A percentile compares a stretch with the other conserved stretches of the same genome.
Conservation (phyloP, 768 basidiomycete genomes). For the Russula sp. region DNA sequence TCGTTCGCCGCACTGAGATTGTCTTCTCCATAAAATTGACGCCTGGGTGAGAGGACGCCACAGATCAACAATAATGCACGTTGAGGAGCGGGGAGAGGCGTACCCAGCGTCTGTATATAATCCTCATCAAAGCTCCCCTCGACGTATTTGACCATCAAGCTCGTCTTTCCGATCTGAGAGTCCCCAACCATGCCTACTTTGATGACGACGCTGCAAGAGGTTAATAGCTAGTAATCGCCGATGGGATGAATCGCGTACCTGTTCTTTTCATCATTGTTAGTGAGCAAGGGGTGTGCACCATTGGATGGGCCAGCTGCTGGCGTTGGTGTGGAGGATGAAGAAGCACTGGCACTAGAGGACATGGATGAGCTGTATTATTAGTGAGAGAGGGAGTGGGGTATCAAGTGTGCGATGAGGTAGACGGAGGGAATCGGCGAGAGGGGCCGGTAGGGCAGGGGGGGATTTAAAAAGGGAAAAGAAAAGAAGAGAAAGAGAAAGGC, state of each 20-base stretch:
- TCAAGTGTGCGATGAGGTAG: slow-evolving; percentile 1
- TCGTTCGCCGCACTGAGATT: slow-evolving; percentile 94
- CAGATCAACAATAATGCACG: slow-evolving; percentile 21
- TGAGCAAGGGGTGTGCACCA: slow-evolving; percentile 44
- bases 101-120: slow-evolving; percentile 98
- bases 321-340: slow-evolving; percentile 42
- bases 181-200: slow-evolving; percentile 99
- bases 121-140: slow-evolving; percentile 99
- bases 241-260: slow-evolving; percentile 34
- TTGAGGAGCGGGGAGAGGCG: slow-evolving; percentile 23
- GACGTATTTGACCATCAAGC: slow-evolving; percentile 99
- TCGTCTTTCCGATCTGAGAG: slow-evolving; percentile 98
- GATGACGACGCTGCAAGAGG: slow-evolving; percentile 70
- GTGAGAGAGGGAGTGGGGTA: slow-evolving; percentile 20
- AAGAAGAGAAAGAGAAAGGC: slow-evolving; percentile 6
- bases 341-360: slow-evolving; percentile 30
- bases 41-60: slow-evolving; percentile 36
- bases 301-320: slow-evolving; percentile 39
- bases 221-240: background rate
- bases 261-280: slow-evolving; percentile 71
- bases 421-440: slow-evolving; percentile 1
- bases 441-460: slow-evolving; percentile 1
- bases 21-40: slow-evolving; percentile 99
- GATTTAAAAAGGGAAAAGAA: slow-evolving; percentile 1
- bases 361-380: slow-evolving; percentile 10